Evolutionary conservation across 2,329 filamentous ascomycete species (phyloP).

Genomic region (Fusarium kyushuense): DNA sequence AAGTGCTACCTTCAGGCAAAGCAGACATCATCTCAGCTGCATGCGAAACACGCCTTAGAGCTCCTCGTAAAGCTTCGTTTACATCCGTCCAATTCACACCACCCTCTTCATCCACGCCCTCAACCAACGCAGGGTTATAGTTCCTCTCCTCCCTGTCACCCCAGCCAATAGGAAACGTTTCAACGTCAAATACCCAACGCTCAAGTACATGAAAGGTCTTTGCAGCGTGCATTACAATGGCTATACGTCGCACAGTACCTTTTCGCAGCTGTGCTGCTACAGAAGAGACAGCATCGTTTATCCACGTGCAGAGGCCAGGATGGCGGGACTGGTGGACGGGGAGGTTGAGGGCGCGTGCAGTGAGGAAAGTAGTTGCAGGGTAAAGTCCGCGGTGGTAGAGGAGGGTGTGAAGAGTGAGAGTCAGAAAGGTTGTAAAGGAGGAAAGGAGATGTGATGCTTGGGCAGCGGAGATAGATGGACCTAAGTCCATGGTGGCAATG

Average conservation of each 20-base stretch:
- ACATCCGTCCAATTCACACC: slow-evolving; percentile 69
- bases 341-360: slow-evolving; percentile 84
- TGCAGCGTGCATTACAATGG: slow-evolving; percentile 61
- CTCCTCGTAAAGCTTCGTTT: slow-evolving; percentile 78
- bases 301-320: slow-evolving; percentile 86
- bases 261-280: slow-evolving; percentile 76
- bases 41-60: slow-evolving; percentile 71
- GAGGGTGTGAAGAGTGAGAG: slow-evolving; percentile 85
- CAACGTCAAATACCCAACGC: slow-evolving; percentile 71
- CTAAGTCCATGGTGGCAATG: slow-evolving; percentile 15
- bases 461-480: slow-evolving; percentile 49
- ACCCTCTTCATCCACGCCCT: slow-evolving; percentile 40
- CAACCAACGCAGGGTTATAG: slow-evolving; percentile 44
- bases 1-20: slow-evolving; percentile 75
- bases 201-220: slow-evolving; percentile 62
- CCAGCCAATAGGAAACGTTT: slow-evolving; percentile 59
- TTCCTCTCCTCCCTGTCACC: slow-evolving; percentile 40
- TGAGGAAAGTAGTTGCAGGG: slow-evolving; percentile 80
- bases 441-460: slow-evolving; percentile 65
- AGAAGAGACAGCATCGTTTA: slow-evolving; percentile 82
- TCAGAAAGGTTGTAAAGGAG: slow-evolving; percentile 83
- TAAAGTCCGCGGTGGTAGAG: slow-evolving; percentile 87
- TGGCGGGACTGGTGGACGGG: slow-evolving; percentile 88
- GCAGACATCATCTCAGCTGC: slow-evolving; percentile 67
- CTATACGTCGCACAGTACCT: slow-evolving; percentile 61